These are phyloP conservation scores for Taphrina communis DNA, from an alignment of 1,139 yeast genomes.

Conservation along the genomic window DNA sequence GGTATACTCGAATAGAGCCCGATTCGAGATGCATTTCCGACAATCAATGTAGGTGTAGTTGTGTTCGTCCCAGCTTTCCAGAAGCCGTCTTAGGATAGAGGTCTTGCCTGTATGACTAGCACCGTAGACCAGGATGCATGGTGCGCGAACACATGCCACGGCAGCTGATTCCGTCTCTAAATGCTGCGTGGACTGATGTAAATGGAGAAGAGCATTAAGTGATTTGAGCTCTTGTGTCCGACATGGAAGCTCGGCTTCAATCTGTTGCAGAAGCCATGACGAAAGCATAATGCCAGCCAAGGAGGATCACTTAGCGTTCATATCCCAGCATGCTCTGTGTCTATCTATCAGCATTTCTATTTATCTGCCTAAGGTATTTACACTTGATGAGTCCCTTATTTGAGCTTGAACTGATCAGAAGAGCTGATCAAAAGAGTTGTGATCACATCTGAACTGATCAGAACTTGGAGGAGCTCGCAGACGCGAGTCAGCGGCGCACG, in stretches of 20 bases:
- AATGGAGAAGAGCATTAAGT: slow-evolving; percentile 17
- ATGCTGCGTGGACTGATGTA: neutral
- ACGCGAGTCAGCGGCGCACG: slow-evolving; percentile 13
- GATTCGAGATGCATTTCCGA: slow-evolving; percentile 11
- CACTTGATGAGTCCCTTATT: too few species aligned
- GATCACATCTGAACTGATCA: neutral
- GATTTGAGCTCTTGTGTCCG: slow-evolving; percentile 5
- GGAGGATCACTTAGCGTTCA: too few species aligned
- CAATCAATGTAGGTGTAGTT: slow-evolving; percentile 17
- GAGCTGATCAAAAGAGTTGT: neutral
- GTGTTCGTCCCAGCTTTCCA: slow-evolving; percentile 3
- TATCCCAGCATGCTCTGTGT: too few species aligned
- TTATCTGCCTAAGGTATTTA: too few species aligned
- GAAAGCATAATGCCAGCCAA: slow-evolving; percentile 1
- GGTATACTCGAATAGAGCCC: slow-evolving; percentile 21
- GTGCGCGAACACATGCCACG: neutral
- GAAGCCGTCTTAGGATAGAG: neutral
- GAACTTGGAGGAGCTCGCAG: neutral
- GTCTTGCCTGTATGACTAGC: slow-evolving; percentile 29
- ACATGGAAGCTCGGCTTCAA: slow-evolving; percentile 12
- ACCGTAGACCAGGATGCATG: slow-evolving; percentile 27
- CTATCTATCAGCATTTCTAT: too few species aligned
- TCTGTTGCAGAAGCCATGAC: slow-evolving; percentile 1
- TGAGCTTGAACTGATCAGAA: neutral
- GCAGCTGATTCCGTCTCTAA: neutral